phyloP scores from a whole-genome alignment of 352 stramenopile species.

The Saprolegnia parasitica region DNA sequence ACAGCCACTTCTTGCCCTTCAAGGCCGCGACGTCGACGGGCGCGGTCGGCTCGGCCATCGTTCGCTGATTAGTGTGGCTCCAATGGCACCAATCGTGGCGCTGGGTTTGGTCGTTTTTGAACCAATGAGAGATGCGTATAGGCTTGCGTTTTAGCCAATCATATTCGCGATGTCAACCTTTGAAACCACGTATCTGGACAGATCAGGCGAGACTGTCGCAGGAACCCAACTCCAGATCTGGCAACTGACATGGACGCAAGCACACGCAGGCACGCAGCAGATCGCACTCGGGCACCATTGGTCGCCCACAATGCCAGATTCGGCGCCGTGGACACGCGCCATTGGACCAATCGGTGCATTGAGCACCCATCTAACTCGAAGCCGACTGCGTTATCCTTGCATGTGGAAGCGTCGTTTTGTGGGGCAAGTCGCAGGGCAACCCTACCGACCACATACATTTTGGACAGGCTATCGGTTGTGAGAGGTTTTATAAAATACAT shows the following conservation, averaged over 20 bases:
- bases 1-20: slow-evolving; percentile 51
- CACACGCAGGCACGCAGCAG: neutral
- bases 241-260: neutral
- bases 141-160: too few relatives aligned
- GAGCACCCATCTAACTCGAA: neutral
- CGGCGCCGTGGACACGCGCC: neutral
- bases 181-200: too few relatives aligned
- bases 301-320: too few relatives aligned
- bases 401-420: too few relatives aligned
- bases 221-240: too few relatives aligned
- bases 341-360: neutral
- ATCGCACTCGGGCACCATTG: neutral
- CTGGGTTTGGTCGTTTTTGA: too few relatives aligned
- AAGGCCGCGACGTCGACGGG: slow-evolving; percentile 2
- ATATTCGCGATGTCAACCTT: too few relatives aligned
- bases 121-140: too few relatives aligned
- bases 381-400: neutral
- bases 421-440: too few relatives aligned
- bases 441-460: neutral
- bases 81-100: too few relatives aligned
- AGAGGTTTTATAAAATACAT: neutral
- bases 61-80: too few relatives aligned
- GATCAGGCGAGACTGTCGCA: too few relatives aligned
- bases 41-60: neutral
- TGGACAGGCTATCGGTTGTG: neutral